Percentiles rank a stretch among this genome's conserved stretches.
These are phyloP conservation scores for Fusarium mangiferae DNA, from an alignment of 2,329 filamentous ascomycete genomes.

Conservation along the genomic window DNA sequence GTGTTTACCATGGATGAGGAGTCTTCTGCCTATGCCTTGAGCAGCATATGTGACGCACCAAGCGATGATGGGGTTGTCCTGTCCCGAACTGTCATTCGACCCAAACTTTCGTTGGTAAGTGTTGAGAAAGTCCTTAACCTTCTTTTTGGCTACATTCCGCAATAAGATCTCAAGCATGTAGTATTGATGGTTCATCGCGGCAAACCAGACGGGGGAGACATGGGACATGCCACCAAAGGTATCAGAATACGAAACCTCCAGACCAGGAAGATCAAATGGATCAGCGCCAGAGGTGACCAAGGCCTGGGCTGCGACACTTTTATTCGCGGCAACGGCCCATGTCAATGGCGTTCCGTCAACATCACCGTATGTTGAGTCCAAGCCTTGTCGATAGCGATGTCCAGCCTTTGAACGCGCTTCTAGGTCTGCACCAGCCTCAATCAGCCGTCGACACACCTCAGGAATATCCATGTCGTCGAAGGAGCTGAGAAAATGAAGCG, in stretches of 20 bases:
- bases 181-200: background rate
- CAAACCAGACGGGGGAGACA: background rate
- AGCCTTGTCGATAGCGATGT: background rate
- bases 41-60: background rate
- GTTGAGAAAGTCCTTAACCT: accelerated
- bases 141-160: accelerated
- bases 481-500: background rate
- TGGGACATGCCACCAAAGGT: background rate
- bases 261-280: background rate
- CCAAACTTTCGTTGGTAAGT: background rate
- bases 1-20: accelerated
- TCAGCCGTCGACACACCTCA: background rate
- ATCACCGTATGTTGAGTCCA: background rate
- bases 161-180: background rate
- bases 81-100: background rate
- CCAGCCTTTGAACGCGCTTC: background rate
- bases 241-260: background rate
- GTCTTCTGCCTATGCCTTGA: background rate
- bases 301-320: accelerated
- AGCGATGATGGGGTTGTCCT: background rate
- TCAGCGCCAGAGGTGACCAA: background rate
- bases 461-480: accelerated
- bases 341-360: background rate
- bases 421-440: background rate
- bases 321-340: background rate